Base-by-base conservation (phyloP, 768 basidiomycete genomes). In the Leucocoprinus sp. region DNA sequence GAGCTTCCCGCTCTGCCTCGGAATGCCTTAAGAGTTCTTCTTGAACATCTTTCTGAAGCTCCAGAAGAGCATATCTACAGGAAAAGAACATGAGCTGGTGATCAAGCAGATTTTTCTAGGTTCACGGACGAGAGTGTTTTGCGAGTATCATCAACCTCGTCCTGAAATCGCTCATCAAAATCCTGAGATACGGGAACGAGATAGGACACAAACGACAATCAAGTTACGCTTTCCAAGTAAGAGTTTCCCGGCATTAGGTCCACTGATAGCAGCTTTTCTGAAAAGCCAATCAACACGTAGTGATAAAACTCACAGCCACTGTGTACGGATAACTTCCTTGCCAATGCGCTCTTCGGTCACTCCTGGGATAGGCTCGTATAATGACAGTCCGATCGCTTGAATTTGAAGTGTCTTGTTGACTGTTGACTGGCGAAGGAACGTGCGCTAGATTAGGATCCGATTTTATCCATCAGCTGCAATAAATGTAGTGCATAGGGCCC, bases 311-410 rank as follows among this genome's bases (percentile, higher is more conserved):
- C 62, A 88, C 86, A 98, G 69, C 96, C 96, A 99, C 64, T 99
- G 96, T 12, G 93, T 99, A 44, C 93, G 77, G 55, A 96, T 70
- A 52, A 99, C 90, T 60, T 96, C 83, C 49, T 68, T 74, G 39
- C 88, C 88, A 41, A 92, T 74, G 60, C 82, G 76, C 54, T 91
- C 80, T 22, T 64, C 78, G 1, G 79, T 79, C 3, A 78, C 75
- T 14, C 82, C 89, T 4, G 82, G 81, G 14, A 98, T 71, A 21
- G 86, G 78, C 61, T 99, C 96, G 55, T 99, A 99, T 2, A 99
- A 72, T 4, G 92, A 93, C 24, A 99, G 77, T 2, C 96, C 93
- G 52, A 99, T 97, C 4, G 96, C 95, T 62, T 93, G 89, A 52
- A 97, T 96, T 37, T 90, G 87, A 42, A 98, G 80, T 46, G 87